Base-by-base conservation (phyloP, 2,329 filamentous ascomycete genomes). In the Phaeosphaeriaceae sp. region DNA sequence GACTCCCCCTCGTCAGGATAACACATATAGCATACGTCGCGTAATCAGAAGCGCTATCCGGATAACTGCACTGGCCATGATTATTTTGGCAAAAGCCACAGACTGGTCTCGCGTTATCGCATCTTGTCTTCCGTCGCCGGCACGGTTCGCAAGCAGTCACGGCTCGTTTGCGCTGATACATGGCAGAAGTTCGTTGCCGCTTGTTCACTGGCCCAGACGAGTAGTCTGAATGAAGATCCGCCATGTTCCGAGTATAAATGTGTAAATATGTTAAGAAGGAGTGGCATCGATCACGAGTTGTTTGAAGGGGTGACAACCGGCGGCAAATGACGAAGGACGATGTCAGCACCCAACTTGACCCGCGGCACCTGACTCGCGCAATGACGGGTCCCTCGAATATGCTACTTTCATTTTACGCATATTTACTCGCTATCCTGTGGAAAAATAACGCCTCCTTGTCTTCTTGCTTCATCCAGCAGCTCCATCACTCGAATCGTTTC, bases 401-500 rank as follows among this genome's bases (percentile, higher is more conserved):
- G 7, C 31, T 36, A 7, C 11, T 36, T 36, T 3, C 31, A 36
- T 36, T 36, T 13, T 36, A 3, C 31, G 31, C 31, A 13, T 15
- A 45, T 7, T 17, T 48, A 48, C 6, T 48, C 9, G 3, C 11
- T 17, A 31, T 48, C 46, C 31, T 48, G 46, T 24, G 46, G 46
- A 4, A 48, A 48, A n/a, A 48, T 48, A 19, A 48, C 76, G 2
- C 82, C 84, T 47, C 83, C 83, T 77, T 88, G 85, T 71, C 76
- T 81, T 64, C 87, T 80, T 15, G 87, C 85, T 76, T 88, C 84
- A 79, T 90, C 88, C 86, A 89, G 88, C 2, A 85, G 81, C 72
- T 92, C 88, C 91, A 96, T 93, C 58, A 96, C 90, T 44, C 87
- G 85, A 54, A 94, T 81, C 71, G 89, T 92, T 82, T 96, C 92